Evolutionary conservation across 176 grass and related monocot genomes (phyloP), one percentile per base, ranked within the genome.

Genomic region (Musa acuminata): DNA sequence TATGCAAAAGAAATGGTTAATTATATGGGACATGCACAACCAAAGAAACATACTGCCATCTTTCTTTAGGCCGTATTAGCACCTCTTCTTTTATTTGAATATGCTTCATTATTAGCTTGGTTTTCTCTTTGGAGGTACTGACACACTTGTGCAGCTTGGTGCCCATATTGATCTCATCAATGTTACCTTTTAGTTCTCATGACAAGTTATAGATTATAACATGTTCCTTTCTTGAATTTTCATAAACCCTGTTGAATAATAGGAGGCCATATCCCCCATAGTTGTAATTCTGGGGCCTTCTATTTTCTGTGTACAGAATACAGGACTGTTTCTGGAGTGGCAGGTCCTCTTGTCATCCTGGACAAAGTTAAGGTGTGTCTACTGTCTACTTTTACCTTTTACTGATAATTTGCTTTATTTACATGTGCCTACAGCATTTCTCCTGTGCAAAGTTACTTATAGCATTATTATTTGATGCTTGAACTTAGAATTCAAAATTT

Each of bases 281-380:
- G 5, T 6, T 60, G 57, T 60, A 16, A 17, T 60, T 17, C 14
- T 5, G 17, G 14, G n/a, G 17, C 12, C 14, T 20, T 60, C 0
- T 4, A 16, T 60, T 60, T 60, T 60, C 5, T 12, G 5, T 60
- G 62, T 91, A 69, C 80, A 96, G 92, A 96, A 80, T 96, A 96
- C 87, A 96, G 92, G 75, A 96, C 92, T n/a, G 83, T 96, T 62
- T 96, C 92, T 87, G 92, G 92, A 79, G 92, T 92, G 49, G 92
- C 92, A 11, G 92, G 92, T 78, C 92, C 92, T 87, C 76, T 96
- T 51, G 92, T 96, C 82, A 96, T 92, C 68, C 80, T 96, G 87
- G 92, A 96, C 2, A 96, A 96, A 96, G 92, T 96, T 79, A 96
- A 96, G 92, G 92, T 96, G 64, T 20, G 62, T 78, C 63, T 22